Percentiles rank a stretch among this genome's conserved stretches.
These are phyloP conservation scores for Candida ulmi DNA, from an alignment of 805 yeast species.

Conservation along the genomic window DNA sequence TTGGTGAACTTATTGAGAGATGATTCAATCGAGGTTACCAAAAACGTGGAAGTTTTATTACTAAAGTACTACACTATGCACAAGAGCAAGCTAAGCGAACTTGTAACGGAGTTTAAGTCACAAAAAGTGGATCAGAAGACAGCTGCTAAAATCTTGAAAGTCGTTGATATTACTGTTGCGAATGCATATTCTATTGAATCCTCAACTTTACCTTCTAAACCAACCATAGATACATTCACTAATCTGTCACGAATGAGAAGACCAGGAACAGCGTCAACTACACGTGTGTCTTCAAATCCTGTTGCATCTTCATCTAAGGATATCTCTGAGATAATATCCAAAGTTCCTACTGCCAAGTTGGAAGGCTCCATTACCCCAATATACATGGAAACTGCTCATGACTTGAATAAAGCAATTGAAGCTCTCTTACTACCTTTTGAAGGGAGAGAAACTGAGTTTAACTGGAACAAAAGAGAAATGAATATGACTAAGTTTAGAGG, in stretches of 20 bases:
- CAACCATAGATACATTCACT: slow-evolving; percentile 22
- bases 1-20: slow-evolving; percentile 21
- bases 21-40: slow-evolving; percentile 19
- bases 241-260: slow-evolving; percentile 5
- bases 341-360: slow-evolving; percentile 16
- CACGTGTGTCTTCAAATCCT: background rate
- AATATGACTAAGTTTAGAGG: slow-evolving; percentile 51
- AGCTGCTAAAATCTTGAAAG: slow-evolving; percentile 13
- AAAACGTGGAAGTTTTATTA: slow-evolving; percentile 20
- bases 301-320: slow-evolving; percentile 7
- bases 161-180: slow-evolving; percentile 16
- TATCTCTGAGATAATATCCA: slow-evolving; percentile 9
- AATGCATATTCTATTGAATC: slow-evolving; percentile 14
- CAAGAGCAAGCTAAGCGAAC: slow-evolving; percentile 11
- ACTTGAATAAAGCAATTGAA: slow-evolving; percentile 24
- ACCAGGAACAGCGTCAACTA: too few relatives aligned
- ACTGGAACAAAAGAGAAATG: slow-evolving; percentile 76
- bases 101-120: slow-evolving; percentile 15
- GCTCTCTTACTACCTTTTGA: slow-evolving; percentile 39
- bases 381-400: slow-evolving; percentile 7
- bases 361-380: slow-evolving; percentile 15
- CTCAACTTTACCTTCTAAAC: slow-evolving; percentile 4
- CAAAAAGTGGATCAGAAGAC: slow-evolving; percentile 19
- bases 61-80: slow-evolving; percentile 20
- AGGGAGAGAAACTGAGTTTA: slow-evolving; percentile 80